phyloP scores from a whole-genome alignment of 139 green algal genomes.

The Chara braunii region DNA sequence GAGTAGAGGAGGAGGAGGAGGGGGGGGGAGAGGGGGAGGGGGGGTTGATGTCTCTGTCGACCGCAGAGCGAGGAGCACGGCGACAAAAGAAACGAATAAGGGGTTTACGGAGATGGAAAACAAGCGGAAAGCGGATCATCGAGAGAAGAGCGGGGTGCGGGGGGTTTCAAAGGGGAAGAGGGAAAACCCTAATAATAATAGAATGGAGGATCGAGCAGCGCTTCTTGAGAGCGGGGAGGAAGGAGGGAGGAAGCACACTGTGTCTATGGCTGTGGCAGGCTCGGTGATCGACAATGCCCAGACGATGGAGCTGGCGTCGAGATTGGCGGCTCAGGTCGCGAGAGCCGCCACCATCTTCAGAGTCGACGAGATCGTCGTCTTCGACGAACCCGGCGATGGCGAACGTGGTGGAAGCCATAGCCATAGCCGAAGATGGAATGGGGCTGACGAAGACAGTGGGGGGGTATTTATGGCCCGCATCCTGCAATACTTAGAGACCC shows the following conservation, averaged over 20 bases:
- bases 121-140: no score
- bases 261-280: conserved; percentile 46
- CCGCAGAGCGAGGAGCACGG: no score
- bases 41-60: no score
- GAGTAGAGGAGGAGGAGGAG: no score
- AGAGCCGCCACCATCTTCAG: conserved; percentile 43
- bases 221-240: no score
- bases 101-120: no score
- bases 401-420: background rate
- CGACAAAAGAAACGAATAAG: no score
- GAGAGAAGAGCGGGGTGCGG: no score
- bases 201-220: no score
- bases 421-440: conserved; percentile 16
- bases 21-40: no score
- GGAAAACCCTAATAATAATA: no score
- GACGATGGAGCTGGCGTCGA: conserved; percentile 41
- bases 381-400: conserved; percentile 35
- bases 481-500: conserved; percentile 47
- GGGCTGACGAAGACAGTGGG: conserved; percentile 23
- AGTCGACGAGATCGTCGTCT: conserved; percentile 44
- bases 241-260: conserved; percentile 10
- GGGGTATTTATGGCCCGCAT: conserved; percentile 33
- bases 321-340: conserved; percentile 43
- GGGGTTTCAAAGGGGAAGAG: no score
- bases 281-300: conserved; percentile 47